Evolutionary conservation across 768 basidiomycete species (phyloP), one percentile per base, ranked within the genome.

Genomic region (Xanthoconium purpureum): DNA sequence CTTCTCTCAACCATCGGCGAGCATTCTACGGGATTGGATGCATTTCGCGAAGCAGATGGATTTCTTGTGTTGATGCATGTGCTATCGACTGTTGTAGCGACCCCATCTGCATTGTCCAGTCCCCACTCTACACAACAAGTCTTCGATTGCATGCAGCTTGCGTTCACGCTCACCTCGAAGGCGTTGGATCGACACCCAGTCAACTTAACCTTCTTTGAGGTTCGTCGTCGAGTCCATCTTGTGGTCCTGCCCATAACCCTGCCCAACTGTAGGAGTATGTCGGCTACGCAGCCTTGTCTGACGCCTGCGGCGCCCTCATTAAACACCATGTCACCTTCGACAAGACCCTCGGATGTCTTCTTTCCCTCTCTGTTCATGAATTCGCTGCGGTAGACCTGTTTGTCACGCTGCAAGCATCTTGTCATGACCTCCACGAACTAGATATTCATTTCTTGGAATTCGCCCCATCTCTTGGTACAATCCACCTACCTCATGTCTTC

Each of bases 11-110:
- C 87, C 24, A 78, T 92, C 77, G 75, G 78, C 15, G 83, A 89
- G 67, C 85, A 89, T 62, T 66, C 76, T 3, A 74, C 69, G 42
- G 88, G 88, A 12, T 88, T 86, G 68, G 84, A 87, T 54, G 84
- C 86, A 18, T 93, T 94, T 69, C 78, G 91, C 6, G 88, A 91
- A 64, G 75, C 88, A 64, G 91, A 93, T 58, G 91, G 91, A 1
- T 92, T 91, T 66, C 74, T 92, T 18, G 80, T 84, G 11, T 73
- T 91, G 33, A 84, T 91, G 73, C 88, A 83, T 62, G 78, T 88
- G 32, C 75, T 94, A 5, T 87, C 89, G 1, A 83, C 82, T 0
- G 70, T 88, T 0, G 69, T 78, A 50, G 58, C 62, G 11, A 55
- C 56, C 4, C 64, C 67, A 54, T 65, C 71, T 18, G 62, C 68